These are phyloP conservation scores for Euphorbia tirucalli DNA, from an alignment of 345 rosid species.

Conservation along the genomic window DNA sequence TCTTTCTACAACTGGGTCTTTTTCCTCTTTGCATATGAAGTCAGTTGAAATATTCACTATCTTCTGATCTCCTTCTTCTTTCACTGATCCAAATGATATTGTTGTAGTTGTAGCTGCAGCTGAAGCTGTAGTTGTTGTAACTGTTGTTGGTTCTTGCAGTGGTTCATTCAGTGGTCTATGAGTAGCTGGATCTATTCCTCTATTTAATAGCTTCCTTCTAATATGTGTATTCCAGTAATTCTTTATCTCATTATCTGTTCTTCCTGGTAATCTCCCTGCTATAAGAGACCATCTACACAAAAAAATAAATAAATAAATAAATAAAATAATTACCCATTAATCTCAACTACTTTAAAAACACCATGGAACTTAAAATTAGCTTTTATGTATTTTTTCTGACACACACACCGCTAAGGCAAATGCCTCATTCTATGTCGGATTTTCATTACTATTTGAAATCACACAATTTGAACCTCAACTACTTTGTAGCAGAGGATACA, in stretches of 20 bases:
- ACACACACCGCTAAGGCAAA: too few relatives aligned
- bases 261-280: slow-evolving; percentile 76
- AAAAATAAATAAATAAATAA: too few relatives aligned
- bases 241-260: slow-evolving; percentile 84
- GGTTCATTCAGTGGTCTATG: slow-evolving; percentile 57
- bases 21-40: slow-evolving; percentile 17
- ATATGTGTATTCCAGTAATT: slow-evolving; percentile 89
- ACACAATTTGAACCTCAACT: too few relatives aligned
- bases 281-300: slow-evolving; percentile 69
- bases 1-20: slow-evolving; percentile 29
- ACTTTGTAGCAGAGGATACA: too few relatives aligned
- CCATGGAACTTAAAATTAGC: too few relatives aligned
- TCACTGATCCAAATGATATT: slow-evolving; percentile 34
- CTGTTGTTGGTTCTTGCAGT: too few relatives aligned
- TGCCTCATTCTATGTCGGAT: too few relatives aligned
- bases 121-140: slow-evolving; percentile 13
- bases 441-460: too few relatives aligned
- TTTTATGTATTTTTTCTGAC: too few relatives aligned
- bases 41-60: not conserved
- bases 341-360: too few relatives aligned
- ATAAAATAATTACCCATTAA: too few relatives aligned
- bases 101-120: too few relatives aligned
- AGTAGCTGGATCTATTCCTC: slow-evolving; percentile 75
- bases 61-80: slow-evolving; percentile 23
- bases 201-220: slow-evolving; percentile 69